phyloP scores from a whole-genome alignment of 495 filamentous ascomycete species.

The Xylaria castorea region DNA sequence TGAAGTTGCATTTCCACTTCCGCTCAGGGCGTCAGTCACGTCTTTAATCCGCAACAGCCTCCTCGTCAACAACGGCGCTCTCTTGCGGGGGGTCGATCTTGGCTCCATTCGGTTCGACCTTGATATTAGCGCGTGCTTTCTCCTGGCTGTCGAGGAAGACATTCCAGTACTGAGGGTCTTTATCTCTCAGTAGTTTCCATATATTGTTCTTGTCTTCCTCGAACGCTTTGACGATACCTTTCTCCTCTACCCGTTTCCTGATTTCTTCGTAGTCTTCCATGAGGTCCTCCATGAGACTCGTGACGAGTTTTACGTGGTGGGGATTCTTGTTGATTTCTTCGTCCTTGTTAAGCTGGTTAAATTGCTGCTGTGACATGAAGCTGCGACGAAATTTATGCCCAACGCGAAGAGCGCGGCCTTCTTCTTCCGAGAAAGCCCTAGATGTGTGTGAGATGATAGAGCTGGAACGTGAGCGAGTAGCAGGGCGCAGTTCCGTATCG shows the following conservation, averaged over 20 bases:
- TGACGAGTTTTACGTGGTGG: conserved; percentile 61
- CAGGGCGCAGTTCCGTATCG: conserved; percentile 44
- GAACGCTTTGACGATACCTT: conserved; percentile 65
- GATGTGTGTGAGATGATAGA: conserved; percentile 82
- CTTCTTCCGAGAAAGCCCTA: conserved; percentile 81
- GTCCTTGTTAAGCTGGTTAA: conserved; percentile 48
- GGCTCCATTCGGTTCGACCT: conserved; percentile 28
- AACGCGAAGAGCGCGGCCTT: conserved; percentile 85
- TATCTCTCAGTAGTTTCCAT: conserved; percentile 54
- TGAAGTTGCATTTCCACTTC: background rate
- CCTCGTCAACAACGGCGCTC: conserved; percentile 33
- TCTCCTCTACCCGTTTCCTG: conserved; percentile 58
- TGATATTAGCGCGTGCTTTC: conserved; percentile 66
- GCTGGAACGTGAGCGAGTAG: conserved; percentile 68
- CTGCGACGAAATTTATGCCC: conserved; percentile 79
- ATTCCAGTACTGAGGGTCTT: conserved; percentile 67
- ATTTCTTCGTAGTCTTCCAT: conserved; percentile 63
- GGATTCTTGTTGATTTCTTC: conserved; percentile 60
- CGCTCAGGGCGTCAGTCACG: background rate
- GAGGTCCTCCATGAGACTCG: conserved; percentile 68
- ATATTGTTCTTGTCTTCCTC: conserved; percentile 62
- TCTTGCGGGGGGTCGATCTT: conserved; percentile 34
- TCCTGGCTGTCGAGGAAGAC: conserved; percentile 71
- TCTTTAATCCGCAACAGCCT: conserved; percentile 41
- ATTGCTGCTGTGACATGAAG: conserved; percentile 54